phyloP scores from a whole-genome alignment of 441 rosid species.

The Sinapis alba region DNA sequence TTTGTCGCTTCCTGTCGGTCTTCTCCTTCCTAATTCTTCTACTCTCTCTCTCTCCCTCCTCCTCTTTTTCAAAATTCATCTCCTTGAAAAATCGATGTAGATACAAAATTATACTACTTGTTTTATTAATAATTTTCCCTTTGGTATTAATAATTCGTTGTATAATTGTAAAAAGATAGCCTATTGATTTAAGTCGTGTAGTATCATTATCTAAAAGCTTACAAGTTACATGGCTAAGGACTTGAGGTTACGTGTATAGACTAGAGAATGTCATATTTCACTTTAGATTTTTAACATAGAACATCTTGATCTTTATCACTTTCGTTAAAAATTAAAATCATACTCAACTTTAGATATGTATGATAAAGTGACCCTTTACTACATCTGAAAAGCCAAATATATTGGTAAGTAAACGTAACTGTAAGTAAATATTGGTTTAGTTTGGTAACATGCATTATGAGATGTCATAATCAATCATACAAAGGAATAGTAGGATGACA shows the following conservation, averaged over 20 bases:
- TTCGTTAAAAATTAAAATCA: constrained; percentile 2
- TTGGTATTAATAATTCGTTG: background rate
- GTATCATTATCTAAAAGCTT: background rate
- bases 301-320: constrained; percentile 13
- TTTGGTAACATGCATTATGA: constrained; percentile 19
- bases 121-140: background rate
- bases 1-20: constrained; percentile 76
- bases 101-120: background rate
- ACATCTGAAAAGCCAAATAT: background rate
- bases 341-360: constrained; percentile 4
- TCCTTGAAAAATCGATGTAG: constrained; percentile 17
- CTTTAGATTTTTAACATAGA: background rate
- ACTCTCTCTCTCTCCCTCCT: constrained; percentile 31
- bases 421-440: constrained; percentile 3
- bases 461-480: constrained; percentile 3
- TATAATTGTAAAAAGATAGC: background rate
- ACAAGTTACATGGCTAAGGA: background rate
- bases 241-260: background rate
- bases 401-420: background rate
- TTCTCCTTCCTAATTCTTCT: constrained; percentile 35
- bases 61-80: constrained; percentile 26
- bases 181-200: background rate
- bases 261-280: background rate
- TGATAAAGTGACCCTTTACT: constrained; percentile 12
- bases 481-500: background rate